Evolutionary conservation across 768 basidiomycete species (phyloP).

Genomic region (Trametopsis cervina): DNA sequence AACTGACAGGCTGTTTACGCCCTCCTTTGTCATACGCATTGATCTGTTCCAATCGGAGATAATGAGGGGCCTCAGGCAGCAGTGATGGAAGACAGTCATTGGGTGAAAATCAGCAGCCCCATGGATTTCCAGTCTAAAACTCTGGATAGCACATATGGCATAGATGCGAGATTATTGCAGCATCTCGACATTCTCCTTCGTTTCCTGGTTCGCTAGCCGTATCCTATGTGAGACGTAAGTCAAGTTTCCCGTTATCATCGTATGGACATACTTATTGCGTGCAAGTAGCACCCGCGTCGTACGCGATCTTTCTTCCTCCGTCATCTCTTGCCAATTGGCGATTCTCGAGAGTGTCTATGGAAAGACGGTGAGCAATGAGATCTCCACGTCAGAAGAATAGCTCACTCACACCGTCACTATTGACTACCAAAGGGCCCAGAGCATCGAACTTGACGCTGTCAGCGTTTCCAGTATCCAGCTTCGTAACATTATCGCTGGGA

Average conservation of each 20-base stretch:
- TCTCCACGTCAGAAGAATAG: not conserved
- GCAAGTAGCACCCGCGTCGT: slow-evolving; percentile 7
- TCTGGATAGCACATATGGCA: too few relatives aligned
- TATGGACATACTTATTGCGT: slow-evolving; percentile 9
- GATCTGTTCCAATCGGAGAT: too few relatives aligned
- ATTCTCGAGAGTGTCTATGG: slow-evolving; percentile 13
- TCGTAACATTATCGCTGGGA: not conserved
- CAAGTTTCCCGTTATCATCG: not conserved
- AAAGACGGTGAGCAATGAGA: not conserved
- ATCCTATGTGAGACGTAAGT: not conserved
- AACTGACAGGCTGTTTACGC: too few relatives aligned
- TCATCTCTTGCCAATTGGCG: slow-evolving; percentile 13
- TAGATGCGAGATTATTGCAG: too few relatives aligned
- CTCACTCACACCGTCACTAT: slow-evolving; percentile 12
- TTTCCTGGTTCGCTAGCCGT: slow-evolving; percentile 4
- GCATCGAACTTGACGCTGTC: slow-evolving; percentile 8
- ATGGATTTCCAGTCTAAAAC: too few relatives aligned
- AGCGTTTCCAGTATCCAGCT: not conserved
- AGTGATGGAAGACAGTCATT: too few relatives aligned
- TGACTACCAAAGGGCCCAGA: slow-evolving; percentile 10
- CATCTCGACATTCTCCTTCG: not conserved
- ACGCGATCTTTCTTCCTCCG: slow-evolving; percentile 6
- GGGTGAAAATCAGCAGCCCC: too few relatives aligned
- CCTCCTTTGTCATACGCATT: too few relatives aligned
- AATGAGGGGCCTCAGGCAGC: too few relatives aligned